Base-by-base conservation (phyloP, 2,329 filamentous ascomycete genomes). In the Fusarium pseudoanthophilum region DNA sequence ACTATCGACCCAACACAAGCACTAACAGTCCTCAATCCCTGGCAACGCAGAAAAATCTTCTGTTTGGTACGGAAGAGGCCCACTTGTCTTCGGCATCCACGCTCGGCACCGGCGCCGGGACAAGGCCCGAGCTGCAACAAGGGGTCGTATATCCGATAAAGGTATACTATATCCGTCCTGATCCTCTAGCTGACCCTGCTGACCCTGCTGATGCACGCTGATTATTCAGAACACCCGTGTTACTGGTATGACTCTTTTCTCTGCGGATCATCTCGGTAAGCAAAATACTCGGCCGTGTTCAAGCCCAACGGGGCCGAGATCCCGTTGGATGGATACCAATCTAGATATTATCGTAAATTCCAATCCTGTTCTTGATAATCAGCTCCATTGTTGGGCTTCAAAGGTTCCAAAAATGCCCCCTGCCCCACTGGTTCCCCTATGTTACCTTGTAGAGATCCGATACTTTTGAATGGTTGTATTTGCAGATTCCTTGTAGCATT, bases 381-480 rank as follows among this genome's bases (percentile, higher is more conserved):
- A 28, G 34, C 59, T 52, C 74, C 67, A 69, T 76, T 52, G 32
- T 76, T 74, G 51, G 74, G 74, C 74, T 71, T 64, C 65, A 72
- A 75, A 51, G 49, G 67, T 56, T 61, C 52, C 69, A 56, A 43
- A 37, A 37, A 21, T 58, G 42, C 59, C 46, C 49, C 49, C 40
- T 28, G 68, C 53, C 60, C 71, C 67, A 56, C 71, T 51, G 59
- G 45, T 49, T 62, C 56, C 69, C 69, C 34, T 55, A 28, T 55
- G 34, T 18, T 72, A 56, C 39, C 26, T 34, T 28, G 18, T 7
- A 57, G 32, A 69, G 64, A 73, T 73, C 57, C 37, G 55, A 62
- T 51, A n/a, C 36, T 21, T 64, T 58, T 43, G 30, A 56, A 34
- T 30, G 37, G 28, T 55, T 37, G 64, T 34, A 36, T 63, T 40